A percentile compares a stretch with the other conserved stretches of the same genome.
These are phyloP conservation scores for Avicennia marina DNA, from an alignment of 257 asterid species.

Conservation along the genomic window DNA sequence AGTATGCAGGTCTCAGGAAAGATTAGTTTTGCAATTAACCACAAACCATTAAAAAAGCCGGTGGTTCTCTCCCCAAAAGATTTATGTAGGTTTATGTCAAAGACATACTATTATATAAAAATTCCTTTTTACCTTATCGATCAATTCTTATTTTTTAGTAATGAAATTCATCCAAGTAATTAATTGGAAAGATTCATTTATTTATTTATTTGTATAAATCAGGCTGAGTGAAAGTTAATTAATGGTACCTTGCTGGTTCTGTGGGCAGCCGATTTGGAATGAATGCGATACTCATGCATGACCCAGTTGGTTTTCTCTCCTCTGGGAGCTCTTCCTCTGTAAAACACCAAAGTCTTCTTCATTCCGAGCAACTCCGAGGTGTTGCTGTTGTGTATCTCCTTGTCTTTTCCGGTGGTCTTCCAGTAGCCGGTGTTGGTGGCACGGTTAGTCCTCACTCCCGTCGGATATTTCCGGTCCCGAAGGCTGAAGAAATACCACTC, in stretches of 20 bases:
- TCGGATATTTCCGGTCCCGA: conserved; percentile 83
- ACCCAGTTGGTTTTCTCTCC: conserved; percentile 96
- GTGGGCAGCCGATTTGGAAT: conserved; percentile 67
- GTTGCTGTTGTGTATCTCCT: conserved; percentile 67
- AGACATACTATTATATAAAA: no score
- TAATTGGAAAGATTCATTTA: no score
- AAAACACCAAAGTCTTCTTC: conserved; percentile 95
- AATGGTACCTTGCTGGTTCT: conserved; percentile 61
- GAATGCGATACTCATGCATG: conserved; percentile 91
- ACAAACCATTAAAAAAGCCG: no score
- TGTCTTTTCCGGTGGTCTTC: conserved; percentile 97
- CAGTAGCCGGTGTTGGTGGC: conserved; percentile 91
- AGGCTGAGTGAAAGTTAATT: background rate
- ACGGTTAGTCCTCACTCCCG: conserved; percentile 83
- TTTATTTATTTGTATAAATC: no score
- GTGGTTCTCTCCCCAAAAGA: no score
- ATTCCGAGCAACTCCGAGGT: conserved; percentile 76
- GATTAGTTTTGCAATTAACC: no score
- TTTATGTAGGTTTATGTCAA: no score
- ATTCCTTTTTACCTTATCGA: no score
- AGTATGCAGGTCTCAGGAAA: no score
- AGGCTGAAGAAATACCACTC: conserved; percentile 95
- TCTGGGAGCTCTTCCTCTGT: conserved; percentile 90
- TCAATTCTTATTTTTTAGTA: no score
- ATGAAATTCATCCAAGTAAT: no score